A percentile compares a stretch with the other conserved stretches of the same genome.
Conservation (phyloP, 179 eudicot species). For the Silene coronaria region DNA sequence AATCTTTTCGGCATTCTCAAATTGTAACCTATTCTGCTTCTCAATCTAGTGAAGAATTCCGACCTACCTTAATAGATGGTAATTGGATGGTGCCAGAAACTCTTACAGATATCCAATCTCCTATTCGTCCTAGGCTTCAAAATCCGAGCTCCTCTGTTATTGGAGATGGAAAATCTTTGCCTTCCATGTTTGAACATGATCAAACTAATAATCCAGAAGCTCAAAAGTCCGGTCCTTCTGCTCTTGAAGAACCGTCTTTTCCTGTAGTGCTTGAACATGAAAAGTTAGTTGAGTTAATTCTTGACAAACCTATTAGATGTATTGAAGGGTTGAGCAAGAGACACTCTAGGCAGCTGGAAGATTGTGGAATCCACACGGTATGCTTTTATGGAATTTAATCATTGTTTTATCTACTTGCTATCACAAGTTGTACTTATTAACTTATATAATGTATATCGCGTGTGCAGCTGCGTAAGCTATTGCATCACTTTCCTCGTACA, state of each 20-base stretch:
- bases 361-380: constrained; percentile 80
- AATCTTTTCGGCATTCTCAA: constrained; percentile 33
- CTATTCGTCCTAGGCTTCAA: constrained; percentile 24
- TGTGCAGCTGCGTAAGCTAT: constrained; percentile 73
- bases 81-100: constrained; percentile 42
- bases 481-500: constrained; percentile 94
- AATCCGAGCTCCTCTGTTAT: constrained; percentile 18
- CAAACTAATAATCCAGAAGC: constrained; percentile 23
- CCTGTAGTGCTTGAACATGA: constrained; percentile 23
- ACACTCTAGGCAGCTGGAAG: constrained; percentile 56
- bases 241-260: constrained; percentile 29
- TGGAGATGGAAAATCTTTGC: constrained; percentile 30
- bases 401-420: constrained; percentile 9
- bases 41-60: constrained; percentile 35
- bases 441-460: constrained; percentile 12
- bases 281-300: constrained; percentile 36
- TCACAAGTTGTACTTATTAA: constrained; percentile 6
- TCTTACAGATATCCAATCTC: constrained; percentile 32
- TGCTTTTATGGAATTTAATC: constrained; percentile 18
- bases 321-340: constrained; percentile 59
- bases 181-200: constrained; percentile 20
- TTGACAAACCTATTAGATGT: constrained; percentile 57
- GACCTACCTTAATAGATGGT: constrained; percentile 35
- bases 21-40: constrained; percentile 30
- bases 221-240: constrained; percentile 17